Evolutionary conservation across 345 rosid species (phyloP).

Genomic region (Pugionium cornutum): DNA sequence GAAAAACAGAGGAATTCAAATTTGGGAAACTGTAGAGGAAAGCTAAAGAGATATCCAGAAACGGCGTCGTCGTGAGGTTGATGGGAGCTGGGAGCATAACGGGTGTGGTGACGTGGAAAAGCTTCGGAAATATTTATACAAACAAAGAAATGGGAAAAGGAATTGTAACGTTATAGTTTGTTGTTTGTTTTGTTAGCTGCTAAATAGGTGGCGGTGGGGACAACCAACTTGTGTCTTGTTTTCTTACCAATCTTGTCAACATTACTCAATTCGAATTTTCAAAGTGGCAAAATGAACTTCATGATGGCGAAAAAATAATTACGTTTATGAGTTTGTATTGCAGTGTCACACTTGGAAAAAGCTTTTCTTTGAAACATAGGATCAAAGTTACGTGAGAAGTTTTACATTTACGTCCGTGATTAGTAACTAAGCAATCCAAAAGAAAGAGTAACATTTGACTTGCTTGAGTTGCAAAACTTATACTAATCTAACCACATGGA

Average conservation of each 20-base stretch:
- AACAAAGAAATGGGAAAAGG: background rate
- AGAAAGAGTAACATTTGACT: background rate
- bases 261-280: slow-evolving; percentile 19
- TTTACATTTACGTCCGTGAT: no score
- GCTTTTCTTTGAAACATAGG: background rate
- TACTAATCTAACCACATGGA: slow-evolving; percentile 6
- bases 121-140: background rate
- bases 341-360: background rate
- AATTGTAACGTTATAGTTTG: slow-evolving; percentile 30
- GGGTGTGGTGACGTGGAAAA: slow-evolving; percentile 36
- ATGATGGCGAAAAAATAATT: background rate
- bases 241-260: slow-evolving; percentile 30
- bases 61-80: slow-evolving; percentile 25
- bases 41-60: background rate
- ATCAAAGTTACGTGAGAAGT: background rate
- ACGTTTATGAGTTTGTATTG: background rate
- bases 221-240: slow-evolving; percentile 16
- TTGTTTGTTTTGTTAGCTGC: slow-evolving; percentile 25
- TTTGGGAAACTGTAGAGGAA: slow-evolving; percentile 28
- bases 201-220: slow-evolving; percentile 37
- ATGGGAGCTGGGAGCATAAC: slow-evolving; percentile 13
- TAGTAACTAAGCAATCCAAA: no score
- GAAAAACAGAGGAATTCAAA: slow-evolving; percentile 35
- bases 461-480: slow-evolving; percentile 17
- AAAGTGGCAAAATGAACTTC: background rate